Conservation (phyloP, 139 green algal species). For the Picochlorum sp. region DNA sequence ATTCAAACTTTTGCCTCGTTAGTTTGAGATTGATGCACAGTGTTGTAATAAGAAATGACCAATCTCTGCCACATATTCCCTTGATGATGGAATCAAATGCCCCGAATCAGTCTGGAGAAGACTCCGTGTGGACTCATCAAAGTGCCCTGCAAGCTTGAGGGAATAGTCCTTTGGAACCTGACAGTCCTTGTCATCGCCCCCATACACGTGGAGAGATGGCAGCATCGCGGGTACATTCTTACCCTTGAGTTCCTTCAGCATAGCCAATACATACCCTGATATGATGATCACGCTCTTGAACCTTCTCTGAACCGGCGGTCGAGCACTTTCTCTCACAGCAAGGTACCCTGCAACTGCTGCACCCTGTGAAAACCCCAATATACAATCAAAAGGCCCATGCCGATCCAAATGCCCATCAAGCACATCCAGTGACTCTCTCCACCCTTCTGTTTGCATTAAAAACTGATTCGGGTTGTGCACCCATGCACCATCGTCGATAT, state of each 20-base stretch:
- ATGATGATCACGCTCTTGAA: constrained; percentile 25
- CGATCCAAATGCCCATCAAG: constrained; percentile 11
- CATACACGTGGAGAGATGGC: constrained; percentile 38
- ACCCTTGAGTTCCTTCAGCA: neutral
- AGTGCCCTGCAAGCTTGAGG: constrained; percentile 9
- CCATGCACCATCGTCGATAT: neutral
- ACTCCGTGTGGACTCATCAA: neutral
- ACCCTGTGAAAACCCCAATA: constrained; percentile 79
- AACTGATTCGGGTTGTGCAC: too few relatives aligned
- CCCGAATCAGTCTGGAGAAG: constrained; percentile 20
- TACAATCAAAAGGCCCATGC: constrained; percentile 61
- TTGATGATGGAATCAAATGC: constrained; percentile 29
- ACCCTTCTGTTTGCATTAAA: too few relatives aligned
- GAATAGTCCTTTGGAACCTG: constrained; percentile 15
- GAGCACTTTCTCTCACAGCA: constrained; percentile 25
- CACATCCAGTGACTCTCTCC: too few relatives aligned
- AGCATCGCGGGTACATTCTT: neutral
- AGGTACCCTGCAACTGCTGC: constrained; percentile 37
- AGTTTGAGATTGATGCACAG: neutral
- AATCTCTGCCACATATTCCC: neutral
- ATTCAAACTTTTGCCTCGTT: constrained; percentile 14
- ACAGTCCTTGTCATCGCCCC: constrained; percentile 5
- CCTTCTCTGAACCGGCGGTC: neutral
- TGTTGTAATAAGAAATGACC: constrained; percentile 1
- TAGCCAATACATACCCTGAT: constrained; percentile 25